Conservation (phyloP, 2,329 filamentous ascomycete genomes). For the Aspergillus ibericus region DNA sequence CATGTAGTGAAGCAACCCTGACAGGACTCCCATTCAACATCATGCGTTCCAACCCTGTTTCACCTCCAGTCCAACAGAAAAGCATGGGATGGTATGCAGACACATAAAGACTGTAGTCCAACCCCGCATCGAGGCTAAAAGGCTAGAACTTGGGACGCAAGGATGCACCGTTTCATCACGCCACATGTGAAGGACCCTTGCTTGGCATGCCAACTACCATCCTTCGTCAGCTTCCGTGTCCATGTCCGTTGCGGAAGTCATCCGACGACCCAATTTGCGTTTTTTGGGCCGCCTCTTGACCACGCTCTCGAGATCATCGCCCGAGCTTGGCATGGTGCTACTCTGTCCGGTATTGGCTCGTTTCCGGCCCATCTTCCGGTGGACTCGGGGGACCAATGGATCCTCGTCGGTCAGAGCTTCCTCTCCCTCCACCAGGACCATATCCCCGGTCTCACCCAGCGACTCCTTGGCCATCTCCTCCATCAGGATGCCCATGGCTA, state of each 20-base stretch:
- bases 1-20: neutral
- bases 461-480: slow-evolving; percentile 57
- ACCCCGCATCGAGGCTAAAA: no score
- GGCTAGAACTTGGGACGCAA: no score
- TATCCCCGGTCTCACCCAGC: slow-evolving; percentile 58
- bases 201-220: neutral
- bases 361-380: slow-evolving; percentile 18
- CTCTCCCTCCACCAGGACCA: slow-evolving; percentile 56
- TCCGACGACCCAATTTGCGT: slow-evolving; percentile 21
- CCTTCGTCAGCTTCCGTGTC: slow-evolving; percentile 24
- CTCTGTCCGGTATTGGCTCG: slow-evolving; percentile 21
- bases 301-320: slow-evolving; percentile 22
- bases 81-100: no score
- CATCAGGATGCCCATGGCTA: slow-evolving; percentile 60
- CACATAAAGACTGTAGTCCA: no score
- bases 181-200: neutral
- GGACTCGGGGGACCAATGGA: slow-evolving; percentile 7
- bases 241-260: slow-evolving; percentile 21
- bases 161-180: neutral
- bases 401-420: slow-evolving; percentile 27
- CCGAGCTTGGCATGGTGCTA: slow-evolving; percentile 23
- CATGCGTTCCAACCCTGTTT: neutral
- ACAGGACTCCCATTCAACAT: neutral
- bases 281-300: slow-evolving; percentile 26
- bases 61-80: no score